phyloP scores from a whole-genome alignment of 2,329 filamentous ascomycete species.

The Bipolaris sorokiniana region DNA sequence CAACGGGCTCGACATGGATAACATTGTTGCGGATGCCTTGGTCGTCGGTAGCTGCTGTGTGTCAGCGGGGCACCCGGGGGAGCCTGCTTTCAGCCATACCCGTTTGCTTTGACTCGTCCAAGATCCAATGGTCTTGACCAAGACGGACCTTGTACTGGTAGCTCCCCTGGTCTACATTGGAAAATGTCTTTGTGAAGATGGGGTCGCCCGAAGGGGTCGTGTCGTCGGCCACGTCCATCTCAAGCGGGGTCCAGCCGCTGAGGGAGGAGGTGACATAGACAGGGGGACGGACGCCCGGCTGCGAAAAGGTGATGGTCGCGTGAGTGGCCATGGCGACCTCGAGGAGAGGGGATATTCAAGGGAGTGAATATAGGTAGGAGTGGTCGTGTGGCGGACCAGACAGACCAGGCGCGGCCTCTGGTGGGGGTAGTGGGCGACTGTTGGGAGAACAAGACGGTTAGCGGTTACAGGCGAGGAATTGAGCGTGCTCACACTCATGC shows the following conservation, averaged over 20 bases:
- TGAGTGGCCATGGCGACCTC: slow-evolving; percentile 27
- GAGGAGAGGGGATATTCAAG: not conserved
- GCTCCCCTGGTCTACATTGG: slow-evolving; percentile 61
- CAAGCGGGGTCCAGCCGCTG: slow-evolving; percentile 69
- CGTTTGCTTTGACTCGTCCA: slow-evolving; percentile 67
- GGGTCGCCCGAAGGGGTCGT: slow-evolving; percentile 60
- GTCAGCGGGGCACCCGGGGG: slow-evolving; percentile 22
- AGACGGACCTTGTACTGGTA: slow-evolving; percentile 79
- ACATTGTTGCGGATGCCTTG: slow-evolving; percentile 62
- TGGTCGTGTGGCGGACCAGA: slow-evolving; percentile 26
- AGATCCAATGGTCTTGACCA: slow-evolving; percentile 68
- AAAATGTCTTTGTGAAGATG: slow-evolving; percentile 64
- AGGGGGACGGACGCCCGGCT: slow-evolving; percentile 66
- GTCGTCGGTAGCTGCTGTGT: slow-evolving; percentile 56
- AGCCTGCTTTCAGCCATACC: slow-evolving; percentile 55
- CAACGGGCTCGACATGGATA: slow-evolving; percentile 44
- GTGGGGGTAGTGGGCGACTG: slow-evolving; percentile 19
- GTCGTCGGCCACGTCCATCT: slow-evolving; percentile 63
- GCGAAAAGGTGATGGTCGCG: slow-evolving; percentile 67
- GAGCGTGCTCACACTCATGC: slow-evolving; percentile 27
- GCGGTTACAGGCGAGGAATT: slow-evolving; percentile 26
- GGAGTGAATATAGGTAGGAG: slow-evolving; percentile 13
- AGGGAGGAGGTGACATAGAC: slow-evolving; percentile 75
- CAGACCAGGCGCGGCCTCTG: slow-evolving; percentile 17
- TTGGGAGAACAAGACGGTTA: slow-evolving; percentile 33